Conservation (phyloP, 1,284 basidiomycete genomes). For the Cystodermella granulosa region DNA sequence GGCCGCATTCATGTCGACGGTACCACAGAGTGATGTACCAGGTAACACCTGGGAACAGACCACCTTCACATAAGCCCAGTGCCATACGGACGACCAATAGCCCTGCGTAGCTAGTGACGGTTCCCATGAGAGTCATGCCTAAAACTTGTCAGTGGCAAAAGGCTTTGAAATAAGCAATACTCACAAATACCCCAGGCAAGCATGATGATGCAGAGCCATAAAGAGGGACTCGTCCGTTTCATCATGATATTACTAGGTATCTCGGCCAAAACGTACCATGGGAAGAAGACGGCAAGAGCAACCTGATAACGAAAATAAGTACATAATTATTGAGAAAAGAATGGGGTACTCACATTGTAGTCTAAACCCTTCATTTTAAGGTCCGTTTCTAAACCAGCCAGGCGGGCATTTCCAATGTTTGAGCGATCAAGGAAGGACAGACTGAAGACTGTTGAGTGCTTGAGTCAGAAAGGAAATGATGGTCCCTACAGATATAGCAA, state of each 20-base stretch:
- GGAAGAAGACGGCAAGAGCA: slow-evolving; percentile 26
- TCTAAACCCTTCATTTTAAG: slow-evolving; percentile 28
- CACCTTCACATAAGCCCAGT: slow-evolving; percentile 30
- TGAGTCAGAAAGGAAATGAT: not conserved
- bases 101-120: slow-evolving; percentile 21
- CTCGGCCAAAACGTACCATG: slow-evolving; percentile 28
- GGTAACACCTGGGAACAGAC: slow-evolving; percentile 33
- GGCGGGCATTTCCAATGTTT: slow-evolving; percentile 45
- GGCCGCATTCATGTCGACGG: slow-evolving; percentile 24
- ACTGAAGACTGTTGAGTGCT: slow-evolving; percentile 4
- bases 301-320: slow-evolving; percentile 12
- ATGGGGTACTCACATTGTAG: slow-evolving; percentile 19
- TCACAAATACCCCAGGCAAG: slow-evolving; percentile 26
- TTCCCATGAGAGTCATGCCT: slow-evolving; percentile 26
- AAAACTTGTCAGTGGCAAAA: not conserved
- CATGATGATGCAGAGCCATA: slow-evolving; percentile 30
- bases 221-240: slow-evolving; percentile 29
- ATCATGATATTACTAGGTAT: slow-evolving; percentile 32
- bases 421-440: slow-evolving; percentile 43
- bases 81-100: slow-evolving; percentile 25
- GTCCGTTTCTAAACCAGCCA: slow-evolving; percentile 38
- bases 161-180: slow-evolving; percentile 3
- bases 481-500: slow-evolving; percentile 24
- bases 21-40: slow-evolving; percentile 36
- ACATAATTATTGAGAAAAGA: not conserved